Percentiles rank a stretch among this genome's conserved stretches.
These are phyloP conservation scores for Gymnopus androsaceus DNA, from an alignment of 1,284 basidiomycete genomes.

Conservation along the genomic window DNA sequence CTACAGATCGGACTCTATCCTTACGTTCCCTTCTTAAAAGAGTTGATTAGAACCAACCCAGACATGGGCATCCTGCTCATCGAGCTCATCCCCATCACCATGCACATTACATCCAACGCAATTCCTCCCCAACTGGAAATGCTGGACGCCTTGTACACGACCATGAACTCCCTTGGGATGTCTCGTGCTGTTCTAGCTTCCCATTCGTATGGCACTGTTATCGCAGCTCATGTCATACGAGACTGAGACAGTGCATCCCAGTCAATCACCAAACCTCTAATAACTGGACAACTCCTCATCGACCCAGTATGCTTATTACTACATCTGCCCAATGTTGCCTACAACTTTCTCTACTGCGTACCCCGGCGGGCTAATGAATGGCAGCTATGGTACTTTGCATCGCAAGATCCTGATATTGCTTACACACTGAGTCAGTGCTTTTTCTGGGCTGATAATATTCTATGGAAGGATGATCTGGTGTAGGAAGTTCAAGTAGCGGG, in stretches of 20 bases:
- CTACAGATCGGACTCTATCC: conserved; percentile 61
- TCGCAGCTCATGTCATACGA: conserved; percentile 51
- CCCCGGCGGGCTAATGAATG: conserved; percentile 60
- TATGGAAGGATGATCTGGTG: conserved; percentile 60
- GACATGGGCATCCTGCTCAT: conserved; percentile 57
- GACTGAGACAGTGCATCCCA: conserved; percentile 21
- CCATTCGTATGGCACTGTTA: conserved; percentile 67
- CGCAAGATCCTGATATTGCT: conserved; percentile 62
- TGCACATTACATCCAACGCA: conserved; percentile 54
- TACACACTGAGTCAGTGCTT: conserved; percentile 59
- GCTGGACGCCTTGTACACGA: conserved; percentile 37
- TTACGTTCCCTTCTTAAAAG: conserved; percentile 51
- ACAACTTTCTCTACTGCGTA: conserved; percentile 64
- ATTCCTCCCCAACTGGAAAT: conserved; percentile 40
- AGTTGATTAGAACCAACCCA: conserved; percentile 40
- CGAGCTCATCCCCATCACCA: conserved; percentile 61
- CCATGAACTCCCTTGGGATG: conserved; percentile 47
- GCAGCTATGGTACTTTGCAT: conserved; percentile 70
- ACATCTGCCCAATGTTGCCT: conserved; percentile 59
- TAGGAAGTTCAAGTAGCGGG: conserved; percentile 9
- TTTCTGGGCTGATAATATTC: conserved; percentile 63
- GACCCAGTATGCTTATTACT: conserved; percentile 68
- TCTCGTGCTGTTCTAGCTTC: conserved; percentile 46
- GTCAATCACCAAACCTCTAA: conserved; percentile 19
- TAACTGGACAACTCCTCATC: conserved; percentile 50